Percentiles rank a stretch among this genome's conserved stretches.
Conservation (phyloP, 1,284 basidiomycete genomes). For the Porogramme epimiltina region DNA sequence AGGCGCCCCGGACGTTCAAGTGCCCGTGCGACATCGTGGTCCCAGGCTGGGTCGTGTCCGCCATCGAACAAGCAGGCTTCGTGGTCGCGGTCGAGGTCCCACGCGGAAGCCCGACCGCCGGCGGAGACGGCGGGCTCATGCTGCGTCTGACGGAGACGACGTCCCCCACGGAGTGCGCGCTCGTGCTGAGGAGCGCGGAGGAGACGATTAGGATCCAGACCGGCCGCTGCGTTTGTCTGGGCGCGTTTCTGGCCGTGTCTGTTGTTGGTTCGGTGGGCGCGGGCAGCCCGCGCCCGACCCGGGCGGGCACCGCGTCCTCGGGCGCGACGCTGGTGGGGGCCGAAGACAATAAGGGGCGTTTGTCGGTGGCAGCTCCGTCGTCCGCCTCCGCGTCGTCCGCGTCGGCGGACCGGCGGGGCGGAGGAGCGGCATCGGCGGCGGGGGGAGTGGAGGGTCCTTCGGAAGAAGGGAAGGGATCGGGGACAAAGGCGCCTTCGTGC, state of each 20-base stretch:
- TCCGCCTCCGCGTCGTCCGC: not conserved
- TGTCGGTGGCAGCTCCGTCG: too few species aligned
- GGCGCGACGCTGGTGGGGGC: not conserved
- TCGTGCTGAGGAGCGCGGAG: constrained; percentile 6
- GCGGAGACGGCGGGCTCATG: not conserved
- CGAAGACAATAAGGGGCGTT: not conserved
- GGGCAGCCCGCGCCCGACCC: not conserved
- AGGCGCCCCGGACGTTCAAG: constrained; percentile 9
- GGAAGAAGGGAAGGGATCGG: not conserved
- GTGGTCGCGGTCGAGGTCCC: too few species aligned
- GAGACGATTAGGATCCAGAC: constrained; percentile 12
- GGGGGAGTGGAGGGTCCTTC: too few species aligned
- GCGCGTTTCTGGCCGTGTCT: constrained; percentile 12
- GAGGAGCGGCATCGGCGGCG: too few species aligned
- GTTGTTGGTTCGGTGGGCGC: constrained; percentile 1
- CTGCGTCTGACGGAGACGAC: constrained; percentile 6
- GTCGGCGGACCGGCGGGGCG: not conserved
- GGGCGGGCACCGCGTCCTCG: constrained; percentile 1
- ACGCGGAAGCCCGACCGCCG: too few species aligned
- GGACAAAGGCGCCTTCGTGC: constrained; percentile 3
- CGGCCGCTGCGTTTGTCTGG: constrained; percentile 14
- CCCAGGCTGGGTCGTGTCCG: constrained; percentile 4
- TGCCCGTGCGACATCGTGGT: constrained; percentile 15
- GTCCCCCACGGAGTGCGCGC: not conserved
- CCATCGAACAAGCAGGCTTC: too few species aligned